These are phyloP conservation scores for Daldinia sp. DNA, from an alignment of 2,329 filamentous ascomycete species.

Conservation along the genomic window DNA sequence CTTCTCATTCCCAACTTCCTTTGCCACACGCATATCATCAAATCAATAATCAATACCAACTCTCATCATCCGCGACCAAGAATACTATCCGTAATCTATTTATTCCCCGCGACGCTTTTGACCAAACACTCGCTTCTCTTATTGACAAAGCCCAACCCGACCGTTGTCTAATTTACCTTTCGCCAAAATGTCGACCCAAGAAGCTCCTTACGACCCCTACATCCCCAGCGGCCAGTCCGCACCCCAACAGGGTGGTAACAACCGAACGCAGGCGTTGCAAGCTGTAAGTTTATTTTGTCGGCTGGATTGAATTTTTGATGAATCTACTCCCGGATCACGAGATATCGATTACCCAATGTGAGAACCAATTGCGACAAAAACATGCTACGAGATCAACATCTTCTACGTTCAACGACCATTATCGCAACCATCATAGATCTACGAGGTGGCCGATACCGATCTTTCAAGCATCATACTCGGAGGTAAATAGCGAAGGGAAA, in stretches of 20 bases:
- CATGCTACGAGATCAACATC: neutral
- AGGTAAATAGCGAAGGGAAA: neutral
- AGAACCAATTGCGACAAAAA: constrained; percentile 14
- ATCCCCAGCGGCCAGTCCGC: constrained; percentile 74
- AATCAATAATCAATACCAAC: constrained; percentile 17
- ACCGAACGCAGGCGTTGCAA: constrained; percentile 74
- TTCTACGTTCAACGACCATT: neutral
- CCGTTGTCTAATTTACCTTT: constrained; percentile 20
- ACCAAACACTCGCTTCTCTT: constrained; percentile 9
- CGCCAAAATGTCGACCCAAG: constrained; percentile 61
- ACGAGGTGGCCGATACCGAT: neutral
- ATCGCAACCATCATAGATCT: neutral
- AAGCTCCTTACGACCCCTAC: constrained; percentile 85
- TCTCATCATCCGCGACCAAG: constrained; percentile 26
- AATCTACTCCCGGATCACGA: constrained; percentile 21
- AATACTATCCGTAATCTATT: constrained; percentile 14
- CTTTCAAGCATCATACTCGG: neutral
- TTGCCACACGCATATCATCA: constrained; percentile 32
- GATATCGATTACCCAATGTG: constrained; percentile 15
- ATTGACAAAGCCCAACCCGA: constrained; percentile 12
- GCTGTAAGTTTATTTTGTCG: constrained; percentile 70
- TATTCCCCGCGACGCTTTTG: constrained; percentile 11
- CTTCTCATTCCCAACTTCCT: constrained; percentile 29
- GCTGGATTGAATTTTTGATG: constrained; percentile 19
- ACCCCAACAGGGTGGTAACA: constrained; percentile 57